Base-by-base conservation (phyloP, 805 yeast genomes). In the Myxozyma geophila region DNA sequence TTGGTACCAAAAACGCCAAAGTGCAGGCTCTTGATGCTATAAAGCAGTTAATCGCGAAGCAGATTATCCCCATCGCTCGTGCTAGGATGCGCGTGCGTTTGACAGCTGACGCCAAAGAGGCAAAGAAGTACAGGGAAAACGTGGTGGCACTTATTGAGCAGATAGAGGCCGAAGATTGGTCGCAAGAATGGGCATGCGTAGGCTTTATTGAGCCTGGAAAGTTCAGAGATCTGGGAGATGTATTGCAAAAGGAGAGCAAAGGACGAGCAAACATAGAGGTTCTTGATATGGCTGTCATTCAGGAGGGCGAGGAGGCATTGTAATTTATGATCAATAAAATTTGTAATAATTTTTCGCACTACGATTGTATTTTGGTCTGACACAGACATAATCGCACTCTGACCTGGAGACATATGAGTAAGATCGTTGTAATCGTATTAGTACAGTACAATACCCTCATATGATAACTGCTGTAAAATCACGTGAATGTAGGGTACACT, bases 21-120 rank as follows among this genome's bases (percentile, higher is more conserved):
- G 81, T 83, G 12, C 97, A 92, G 74, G 98, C 98, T 0, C 77
- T 95, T 52, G 98, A 95, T 60, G 97, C 96, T 2, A 92, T 95
- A 68, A 89, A 85, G 72, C 74, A 88, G 56, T 78, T 95, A 55
- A 87, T 90, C 2, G 83, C 86, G 39, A 83, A 85, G 68, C 98
- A 95, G 75, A 79, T 92, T 39, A 88, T 95, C 35, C 98, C 98
- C 9, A 92, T 95, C 62, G 96, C 91, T 0, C 82, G 99, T 69
- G 98, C 98, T 0, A 87, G 88, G 71, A 95, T 95, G 99, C 87
- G 90, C 76, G 82, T 95, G 46, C 85, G 86, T 68, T 78, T 91
- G n/a, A 75, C 82, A 0, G 72, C 70, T 17, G 80, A 81, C 28
- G 79, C 82, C 8, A 83, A 87, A 67, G 85, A 83, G 3, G 83